Conservation (phyloP, 495 filamentous ascomycete species). For the Aspergillus diversus region DNA sequence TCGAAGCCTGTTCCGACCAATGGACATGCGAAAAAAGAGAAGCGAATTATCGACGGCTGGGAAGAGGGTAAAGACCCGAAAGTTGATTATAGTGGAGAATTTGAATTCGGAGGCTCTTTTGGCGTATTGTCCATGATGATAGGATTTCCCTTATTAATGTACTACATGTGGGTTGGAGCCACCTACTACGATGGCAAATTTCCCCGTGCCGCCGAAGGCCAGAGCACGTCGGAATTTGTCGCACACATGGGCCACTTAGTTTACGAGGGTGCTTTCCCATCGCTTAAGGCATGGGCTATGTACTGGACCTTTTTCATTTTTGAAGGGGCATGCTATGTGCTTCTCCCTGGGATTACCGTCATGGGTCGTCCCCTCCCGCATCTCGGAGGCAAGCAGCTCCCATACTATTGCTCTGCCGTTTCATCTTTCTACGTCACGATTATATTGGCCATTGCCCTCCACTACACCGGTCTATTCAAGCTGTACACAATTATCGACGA, state of each 20-base stretch:
- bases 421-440: conserved; percentile 88
- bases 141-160: conserved; percentile 91
- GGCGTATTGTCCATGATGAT: conserved; percentile 86
- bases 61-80: conserved; percentile 70
- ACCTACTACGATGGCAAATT: conserved; percentile 86
- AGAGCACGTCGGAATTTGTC: conserved; percentile 70
- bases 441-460: conserved; percentile 63
- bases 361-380: conserved; percentile 87
- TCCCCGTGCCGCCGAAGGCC: conserved; percentile 65
- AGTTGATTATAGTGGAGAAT: conserved; percentile 77
- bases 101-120: conserved; percentile 85
- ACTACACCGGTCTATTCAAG: conserved; percentile 82
- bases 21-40: conserved; percentile 44
- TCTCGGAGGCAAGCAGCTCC: conserved; percentile 77
- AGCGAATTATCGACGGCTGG: conserved; percentile 66
- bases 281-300: conserved; percentile 78
- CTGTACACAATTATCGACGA: conserved; percentile 95
- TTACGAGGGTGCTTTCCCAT: conserved; percentile 81
- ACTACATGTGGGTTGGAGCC: conserved; percentile 98
- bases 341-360: conserved; percentile 80
- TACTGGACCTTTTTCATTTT: conserved; percentile 93
- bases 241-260: conserved; percentile 67
- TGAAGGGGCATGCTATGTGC: conserved; percentile 78
- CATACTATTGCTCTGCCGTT: conserved; percentile 91
- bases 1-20: conserved; percentile 36